Evolutionary conservation across 139 green algal genomes (phyloP).

Genomic region (Chlorella sp.): DNA sequence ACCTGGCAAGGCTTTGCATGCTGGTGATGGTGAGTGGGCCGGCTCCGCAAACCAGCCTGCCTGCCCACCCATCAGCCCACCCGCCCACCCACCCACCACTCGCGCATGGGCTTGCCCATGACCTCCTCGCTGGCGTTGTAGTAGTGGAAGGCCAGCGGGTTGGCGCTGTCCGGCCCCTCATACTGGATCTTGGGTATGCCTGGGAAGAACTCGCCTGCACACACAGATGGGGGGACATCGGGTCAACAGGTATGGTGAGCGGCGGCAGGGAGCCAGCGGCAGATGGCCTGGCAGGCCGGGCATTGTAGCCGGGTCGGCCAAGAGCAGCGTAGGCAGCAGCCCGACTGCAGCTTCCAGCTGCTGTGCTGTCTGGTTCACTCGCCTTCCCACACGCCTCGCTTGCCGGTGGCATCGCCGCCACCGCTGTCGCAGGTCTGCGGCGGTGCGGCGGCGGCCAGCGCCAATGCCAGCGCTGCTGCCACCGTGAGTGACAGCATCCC

Average conservation of each 20-base stretch:
- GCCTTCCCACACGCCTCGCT: not conserved
- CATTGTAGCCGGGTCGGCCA: no score
- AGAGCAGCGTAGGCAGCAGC: no score
- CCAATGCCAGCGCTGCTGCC: not conserved
- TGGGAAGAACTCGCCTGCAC: slow-evolving; percentile 46
- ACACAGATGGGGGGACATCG: no score
- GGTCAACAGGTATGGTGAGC: no score
- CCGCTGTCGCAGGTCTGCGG: not conserved
- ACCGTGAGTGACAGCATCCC: no score
- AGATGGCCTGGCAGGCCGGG: not conserved
- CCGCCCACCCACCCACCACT: slow-evolving; percentile 50
- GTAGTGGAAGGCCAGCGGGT: slow-evolving; percentile 63
- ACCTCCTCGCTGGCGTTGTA: slow-evolving; percentile 69
- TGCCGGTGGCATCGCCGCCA: not conserved
- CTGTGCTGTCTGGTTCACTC: no score
- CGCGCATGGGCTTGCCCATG: slow-evolving; percentile 61
- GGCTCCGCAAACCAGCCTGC: no score
- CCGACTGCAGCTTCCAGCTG: no score
- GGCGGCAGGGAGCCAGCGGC: not conserved
- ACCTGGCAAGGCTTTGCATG: not conserved
- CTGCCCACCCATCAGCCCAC: not conserved
- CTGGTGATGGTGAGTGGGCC: no score
- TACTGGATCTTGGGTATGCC: slow-evolving; percentile 44
- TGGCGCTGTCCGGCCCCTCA: slow-evolving; percentile 59
- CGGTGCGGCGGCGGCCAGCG: not conserved